These are phyloP conservation scores for Leccinum olivaceopallidum DNA, from an alignment of 768 basidiomycete genomes.

Conservation along the genomic window DNA sequence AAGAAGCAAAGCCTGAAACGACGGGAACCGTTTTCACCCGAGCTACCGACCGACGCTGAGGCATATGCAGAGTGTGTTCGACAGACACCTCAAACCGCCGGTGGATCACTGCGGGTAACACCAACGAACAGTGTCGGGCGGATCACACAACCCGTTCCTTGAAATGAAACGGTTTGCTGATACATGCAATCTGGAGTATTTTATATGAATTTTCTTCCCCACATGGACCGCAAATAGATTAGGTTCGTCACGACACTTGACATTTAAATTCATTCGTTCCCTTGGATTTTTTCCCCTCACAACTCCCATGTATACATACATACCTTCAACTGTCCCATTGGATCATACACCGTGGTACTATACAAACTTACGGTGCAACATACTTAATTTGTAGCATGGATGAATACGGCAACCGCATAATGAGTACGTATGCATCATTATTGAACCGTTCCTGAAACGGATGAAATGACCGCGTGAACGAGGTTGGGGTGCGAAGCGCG, in stretches of 20 bases:
- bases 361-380: background rate
- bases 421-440: slow-evolving; percentile 15
- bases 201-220: slow-evolving; percentile 17
- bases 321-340: background rate
- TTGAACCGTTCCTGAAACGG: slow-evolving; percentile 8
- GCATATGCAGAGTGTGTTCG: slow-evolving; percentile 53
- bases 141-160: slow-evolving; percentile 55
- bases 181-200: slow-evolving; percentile 6
- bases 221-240: slow-evolving; percentile 31
- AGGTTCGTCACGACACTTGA: slow-evolving; percentile 5
- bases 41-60: slow-evolving; percentile 56
- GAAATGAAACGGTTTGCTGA: slow-evolving; percentile 32
- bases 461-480: slow-evolving; percentile 32
- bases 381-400: slow-evolving; percentile 26
- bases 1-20: slow-evolving; percentile 33
- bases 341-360: background rate
- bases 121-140: slow-evolving; percentile 41
- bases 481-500: background rate
- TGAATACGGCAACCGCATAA: slow-evolving; percentile 1
- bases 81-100: slow-evolving; percentile 30
- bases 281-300: slow-evolving; percentile 13
- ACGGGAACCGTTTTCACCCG: slow-evolving; percentile 28
- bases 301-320: slow-evolving; percentile 23
- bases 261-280: slow-evolving; percentile 2
- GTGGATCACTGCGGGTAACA: slow-evolving; percentile 44